Evolutionary conservation across 257 asterid genomes (phyloP), one percentile per base, ranked within the genome.

Genomic region (Fraxinus anomala): DNA sequence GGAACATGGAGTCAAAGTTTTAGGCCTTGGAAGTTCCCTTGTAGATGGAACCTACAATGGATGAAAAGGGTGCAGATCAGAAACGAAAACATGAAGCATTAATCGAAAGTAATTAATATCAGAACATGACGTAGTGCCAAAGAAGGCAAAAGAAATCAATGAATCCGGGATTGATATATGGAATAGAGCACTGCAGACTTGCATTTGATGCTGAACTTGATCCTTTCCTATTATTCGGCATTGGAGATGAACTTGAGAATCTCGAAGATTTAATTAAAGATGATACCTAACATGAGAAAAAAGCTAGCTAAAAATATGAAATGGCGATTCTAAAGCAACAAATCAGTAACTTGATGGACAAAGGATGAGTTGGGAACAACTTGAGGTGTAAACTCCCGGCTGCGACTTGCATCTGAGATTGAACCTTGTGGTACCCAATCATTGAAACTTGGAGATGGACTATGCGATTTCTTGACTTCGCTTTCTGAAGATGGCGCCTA

Each of bases 11-110:
- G 28, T 28, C 10, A 23, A 73, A 47, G 2, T 11, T 65, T 5
- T 23, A 39, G 28, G 59, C 23, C 8, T 2, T 39, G 74, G 51
- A 24, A 14, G 70, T 31, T 76, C 73, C n/a, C 33, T 14, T 17
- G 84, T 69, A 39, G 61, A 49, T 24, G 69, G 72, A 39, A 61
- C 81, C 87, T 78, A 70, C 23, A 68, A 80, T 70, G 80, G 24
- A 54, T 6, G 16, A 0, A 24, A 47, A 26, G 66, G 13, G 40
- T 34, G 16, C 31, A 34, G 30, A 26, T 59, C 11, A 73, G 63
- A 51, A 19, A 16, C 23, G 23, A 54, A 54, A 54, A 19, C 65
- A 54, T n/a, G 26, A 54, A 54, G 26, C 12, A 54, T n/a, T 6
- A 54, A 24, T 54, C 11, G 3, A 3, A 54, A 54, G 26, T 17